Conservation (phyloP, 2,329 filamentous ascomycete species). For the Drechslerella stenobrocha region DNA sequence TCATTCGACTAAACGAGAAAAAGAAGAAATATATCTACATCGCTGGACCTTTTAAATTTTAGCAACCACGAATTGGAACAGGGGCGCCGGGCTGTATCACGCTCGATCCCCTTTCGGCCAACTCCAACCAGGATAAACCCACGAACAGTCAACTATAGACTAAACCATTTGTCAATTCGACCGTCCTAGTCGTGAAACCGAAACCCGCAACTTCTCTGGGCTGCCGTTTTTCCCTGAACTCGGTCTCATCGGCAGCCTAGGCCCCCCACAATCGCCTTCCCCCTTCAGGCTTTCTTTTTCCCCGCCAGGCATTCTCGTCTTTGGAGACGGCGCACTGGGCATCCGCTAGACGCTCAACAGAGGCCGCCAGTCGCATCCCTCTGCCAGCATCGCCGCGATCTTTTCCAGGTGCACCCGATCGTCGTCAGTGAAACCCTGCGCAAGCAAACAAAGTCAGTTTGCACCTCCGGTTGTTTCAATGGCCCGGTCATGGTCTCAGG, state of each 20-base stretch:
- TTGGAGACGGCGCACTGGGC: too few relatives aligned
- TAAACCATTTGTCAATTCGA: background rate
- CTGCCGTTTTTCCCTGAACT: background rate
- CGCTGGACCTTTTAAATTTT: too few relatives aligned
- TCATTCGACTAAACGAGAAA: too few relatives aligned
- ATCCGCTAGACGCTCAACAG: conserved; percentile 3
- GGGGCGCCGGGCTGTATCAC: conserved; percentile 46
- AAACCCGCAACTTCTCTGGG: background rate
- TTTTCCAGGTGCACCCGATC: conserved; percentile 69
- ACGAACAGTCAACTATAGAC: background rate
- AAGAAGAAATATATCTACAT: too few relatives aligned
- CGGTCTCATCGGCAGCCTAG: background rate
- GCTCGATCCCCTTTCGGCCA: conserved; percentile 41
- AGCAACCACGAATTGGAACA: conserved; percentile 17
- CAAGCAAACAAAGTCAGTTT: conserved; percentile 23
- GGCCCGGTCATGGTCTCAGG: background rate
- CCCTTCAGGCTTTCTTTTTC: background rate
- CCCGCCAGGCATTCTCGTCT: background rate
- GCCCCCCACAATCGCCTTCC: background rate
- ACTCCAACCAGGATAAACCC: background rate
- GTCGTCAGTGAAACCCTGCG: conserved; percentile 60
- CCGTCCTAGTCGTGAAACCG: conserved; percentile 2
- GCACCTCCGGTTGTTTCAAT: background rate
- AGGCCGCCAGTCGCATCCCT: conserved; percentile 67
- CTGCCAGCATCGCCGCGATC: conserved; percentile 65